phyloP scores from a whole-genome alignment of 805 yeast genomes.

The Barnettozyma siamensis region DNA sequence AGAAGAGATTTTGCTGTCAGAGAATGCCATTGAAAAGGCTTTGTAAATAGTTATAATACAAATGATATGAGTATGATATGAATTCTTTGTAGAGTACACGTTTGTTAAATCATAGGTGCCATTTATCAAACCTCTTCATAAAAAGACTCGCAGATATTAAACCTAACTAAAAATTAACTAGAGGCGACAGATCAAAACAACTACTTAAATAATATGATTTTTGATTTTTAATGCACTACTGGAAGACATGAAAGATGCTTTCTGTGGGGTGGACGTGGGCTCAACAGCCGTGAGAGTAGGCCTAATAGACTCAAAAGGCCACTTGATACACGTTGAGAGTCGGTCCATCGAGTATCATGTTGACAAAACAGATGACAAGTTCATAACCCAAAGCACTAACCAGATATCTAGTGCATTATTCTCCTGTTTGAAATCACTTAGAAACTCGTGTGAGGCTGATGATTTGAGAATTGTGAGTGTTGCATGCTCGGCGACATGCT shows the following conservation, averaged over 20 bases:
- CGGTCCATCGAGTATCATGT: constrained; percentile 23
- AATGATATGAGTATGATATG: no score
- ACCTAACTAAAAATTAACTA: no score
- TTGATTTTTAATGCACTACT: no score
- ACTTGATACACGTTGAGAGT: constrained; percentile 9
- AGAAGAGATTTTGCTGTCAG: constrained; percentile 55
- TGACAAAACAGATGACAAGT: constrained; percentile 16
- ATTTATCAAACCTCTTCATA: no score
- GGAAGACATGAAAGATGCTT: constrained; percentile 1
- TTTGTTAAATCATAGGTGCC: no score
- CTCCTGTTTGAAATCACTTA: constrained; percentile 18
- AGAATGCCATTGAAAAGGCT: constrained; percentile 25
- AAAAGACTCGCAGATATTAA: no score
- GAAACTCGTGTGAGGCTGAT: not conserved
- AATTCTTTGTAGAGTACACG: no score
- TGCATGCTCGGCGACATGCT: constrained; percentile 53
- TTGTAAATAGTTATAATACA: no score
- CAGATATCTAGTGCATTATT: constrained; percentile 34
- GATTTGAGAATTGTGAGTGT: constrained; percentile 21
- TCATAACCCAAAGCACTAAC: constrained; percentile 35
- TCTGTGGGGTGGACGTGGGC: constrained; percentile 45
- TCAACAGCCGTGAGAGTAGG: constrained; percentile 44
- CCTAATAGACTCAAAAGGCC: constrained; percentile 18
- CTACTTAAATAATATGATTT: no score
- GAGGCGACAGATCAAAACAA: no score